Evolutionary conservation across 2,329 filamentous ascomycete species (phyloP).

Genomic region (Aspergillus tamarii): DNA sequence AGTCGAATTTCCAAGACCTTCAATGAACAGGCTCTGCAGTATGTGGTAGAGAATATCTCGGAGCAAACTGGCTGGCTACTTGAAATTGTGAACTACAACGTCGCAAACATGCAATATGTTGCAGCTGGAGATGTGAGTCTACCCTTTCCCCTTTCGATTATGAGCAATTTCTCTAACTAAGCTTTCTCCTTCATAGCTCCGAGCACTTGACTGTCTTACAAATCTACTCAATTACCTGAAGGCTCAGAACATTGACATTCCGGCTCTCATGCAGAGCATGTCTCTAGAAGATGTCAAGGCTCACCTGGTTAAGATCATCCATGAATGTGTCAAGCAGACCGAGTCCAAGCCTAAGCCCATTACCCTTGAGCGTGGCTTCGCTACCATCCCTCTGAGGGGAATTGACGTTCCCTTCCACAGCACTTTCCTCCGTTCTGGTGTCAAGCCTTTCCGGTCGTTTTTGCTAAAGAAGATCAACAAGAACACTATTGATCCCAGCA

Average conservation of each 20-base stretch:
- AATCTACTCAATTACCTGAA: conserved; percentile 95
- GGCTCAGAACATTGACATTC: conserved; percentile 95
- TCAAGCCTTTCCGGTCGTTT: conserved; percentile 98
- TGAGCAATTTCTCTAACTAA: conserved; percentile 24
- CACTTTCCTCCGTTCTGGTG: conserved; percentile 94
- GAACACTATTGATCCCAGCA: conserved; percentile 95
- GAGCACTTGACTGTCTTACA: conserved; percentile 67
- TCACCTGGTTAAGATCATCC: conserved; percentile 88
- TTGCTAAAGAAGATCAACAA: conserved; percentile 99
- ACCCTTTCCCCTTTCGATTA: background rate
- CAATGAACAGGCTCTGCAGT: conserved; percentile 95
- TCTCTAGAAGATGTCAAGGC: conserved; percentile 89
- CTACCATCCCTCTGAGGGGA: conserved; percentile 92
- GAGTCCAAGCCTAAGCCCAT: conserved; percentile 85
- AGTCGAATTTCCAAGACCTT: conserved; percentile 98
- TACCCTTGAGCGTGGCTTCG: conserved; percentile 90
- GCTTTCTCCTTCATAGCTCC: conserved; percentile 46
- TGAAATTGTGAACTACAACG: conserved; percentile 97
- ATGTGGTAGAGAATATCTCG: conserved; percentile 92
- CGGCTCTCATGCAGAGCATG: conserved; percentile 83
- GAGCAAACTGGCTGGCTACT: conserved; percentile 94
- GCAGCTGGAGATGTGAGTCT: conserved; percentile 63
- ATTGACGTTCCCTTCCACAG: conserved; percentile 99
- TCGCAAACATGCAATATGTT: conserved; percentile 72
- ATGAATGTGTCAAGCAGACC: conserved; percentile 82